Evolutionary conservation across 2,329 filamentous ascomycete genomes (phyloP).

Genomic region (Nakataea oryzae): DNA sequence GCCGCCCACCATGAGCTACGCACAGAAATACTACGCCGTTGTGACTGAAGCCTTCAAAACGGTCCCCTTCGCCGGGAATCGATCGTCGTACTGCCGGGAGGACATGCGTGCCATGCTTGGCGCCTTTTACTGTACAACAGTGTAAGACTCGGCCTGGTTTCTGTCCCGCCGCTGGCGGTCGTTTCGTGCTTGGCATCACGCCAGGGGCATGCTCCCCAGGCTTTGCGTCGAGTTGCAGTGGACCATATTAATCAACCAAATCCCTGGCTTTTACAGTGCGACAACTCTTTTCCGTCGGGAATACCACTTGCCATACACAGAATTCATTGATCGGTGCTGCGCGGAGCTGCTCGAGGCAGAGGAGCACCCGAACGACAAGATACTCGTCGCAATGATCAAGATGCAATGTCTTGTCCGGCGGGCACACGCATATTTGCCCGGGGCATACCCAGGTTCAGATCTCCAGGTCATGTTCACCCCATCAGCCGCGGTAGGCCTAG

Average conservation of each 20-base stretch:
- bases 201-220: too few species aligned
- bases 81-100: slow-evolving; percentile 16
- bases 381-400: slow-evolving; percentile 19
- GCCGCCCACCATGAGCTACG: slow-evolving; percentile 11
- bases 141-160: slow-evolving; percentile 15
- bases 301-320: slow-evolving; percentile 18
- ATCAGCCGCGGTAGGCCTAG: slow-evolving; percentile 21
- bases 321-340: slow-evolving; percentile 23
- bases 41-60: slow-evolving; percentile 21
- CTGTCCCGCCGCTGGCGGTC: background rate
- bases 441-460: slow-evolving; percentile 10
- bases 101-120: slow-evolving; percentile 30
- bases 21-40: slow-evolving; percentile 16
- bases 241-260: background rate
- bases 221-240: too few species aligned
- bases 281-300: slow-evolving; percentile 21
- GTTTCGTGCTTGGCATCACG: too few species aligned
- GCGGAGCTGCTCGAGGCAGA: slow-evolving; percentile 15
- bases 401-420: slow-evolving; percentile 23
- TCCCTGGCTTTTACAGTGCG: slow-evolving; percentile 7
- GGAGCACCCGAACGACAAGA: slow-evolving; percentile 20
- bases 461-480: slow-evolving; percentile 11
- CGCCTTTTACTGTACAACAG: slow-evolving; percentile 24
- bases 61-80: slow-evolving; percentile 4
- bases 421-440: slow-evolving; percentile 15